Evolutionary conservation across 192 early-diverging fungal species (phyloP), one percentile per base, ranked within the genome.

Genomic region (Geranomyces variabilis): DNA sequence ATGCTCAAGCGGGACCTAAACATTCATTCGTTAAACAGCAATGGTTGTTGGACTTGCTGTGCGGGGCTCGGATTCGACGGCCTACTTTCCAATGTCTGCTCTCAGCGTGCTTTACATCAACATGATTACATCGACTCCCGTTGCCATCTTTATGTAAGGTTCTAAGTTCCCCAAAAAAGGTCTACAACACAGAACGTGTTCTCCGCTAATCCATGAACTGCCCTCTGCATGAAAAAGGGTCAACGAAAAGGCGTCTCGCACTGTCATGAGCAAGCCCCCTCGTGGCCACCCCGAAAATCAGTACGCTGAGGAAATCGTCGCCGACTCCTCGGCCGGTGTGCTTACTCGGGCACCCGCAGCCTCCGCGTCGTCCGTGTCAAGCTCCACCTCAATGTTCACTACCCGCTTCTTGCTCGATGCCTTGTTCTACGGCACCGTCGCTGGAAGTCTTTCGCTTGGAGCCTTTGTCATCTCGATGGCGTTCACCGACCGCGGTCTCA

Each of bases 31-130:
- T n/a, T n/a, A n/a, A n/a, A n/a, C n/a, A n/a, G n/a, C n/a, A n/a
- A 77, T 93, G 56, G 63, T 93, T 8, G 64, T 92, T 10, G 92
- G 92, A 33, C 75, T 95, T 26, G 89, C 87, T 7, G 91, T 93
- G 74, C 78, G 73, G n/a, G 91, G 92, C 77, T 44, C 30, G 5
- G 64, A 75, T 26, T 80, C 88, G 17, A 81, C 81, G 6, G 86
- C 88, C 67, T 81, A 89, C 63, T 90, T 91, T 10, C 88, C 92
- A 26, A 83, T 98, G 55, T 92, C 89, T 26, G 93, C 94, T 8
- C 90, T 96, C 41, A 89, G 91, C 53, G 90, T 93, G 70, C 79
- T 95, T 36, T 91, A 90, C 77, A 80, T 91, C 75, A 93, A 93
- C 77, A 81, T 94, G 74, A 76, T 94, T 26, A 93, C 93, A 0